Conservation (phyloP, 2,329 filamentous ascomycete species). For the Hortaea werneckii region DNA sequence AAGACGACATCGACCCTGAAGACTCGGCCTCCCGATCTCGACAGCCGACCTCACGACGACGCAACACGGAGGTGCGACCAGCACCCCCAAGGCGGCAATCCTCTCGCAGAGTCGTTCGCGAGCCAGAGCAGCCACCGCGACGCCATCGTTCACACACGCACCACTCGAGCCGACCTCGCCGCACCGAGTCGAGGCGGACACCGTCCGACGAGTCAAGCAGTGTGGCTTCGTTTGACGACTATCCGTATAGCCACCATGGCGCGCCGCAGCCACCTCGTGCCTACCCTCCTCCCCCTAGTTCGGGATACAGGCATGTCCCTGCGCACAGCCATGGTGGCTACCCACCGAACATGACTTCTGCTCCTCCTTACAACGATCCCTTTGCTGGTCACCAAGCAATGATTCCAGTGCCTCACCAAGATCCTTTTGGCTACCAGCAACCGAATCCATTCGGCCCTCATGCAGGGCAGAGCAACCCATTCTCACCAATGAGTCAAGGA, state of each 20-base stretch:
- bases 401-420: conserved; percentile 19
- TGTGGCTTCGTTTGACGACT: conserved; percentile 36
- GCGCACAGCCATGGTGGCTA: conserved; percentile 24
- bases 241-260: conserved; percentile 30
- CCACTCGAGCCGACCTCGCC: conserved; percentile 15
- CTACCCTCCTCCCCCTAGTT: conserved; percentile 12
- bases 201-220: conserved; percentile 31
- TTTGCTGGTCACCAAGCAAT: conserved; percentile 19
- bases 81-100: conserved; percentile 28
- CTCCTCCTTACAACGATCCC: conserved; percentile 12
- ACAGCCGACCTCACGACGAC: conserved; percentile 20
- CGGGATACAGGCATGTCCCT: conserved; percentile 21
- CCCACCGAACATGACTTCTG: conserved; percentile 19
- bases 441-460: conserved; percentile 30
- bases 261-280: conserved; percentile 23
- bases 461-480: conserved; percentile 19
- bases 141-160: conserved; percentile 16
- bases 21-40: conserved; percentile 39
- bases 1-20: conserved; percentile 38
- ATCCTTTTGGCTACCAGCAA: conserved; percentile 29
- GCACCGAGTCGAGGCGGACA: conserved; percentile 15
- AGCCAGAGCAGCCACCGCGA: conserved; percentile 13
- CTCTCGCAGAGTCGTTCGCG: conserved; percentile 23
- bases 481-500: conserved; percentile 20
- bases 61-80: conserved; percentile 25